Evolutionary conservation across 2,329 filamentous ascomycete species (phyloP).

Genomic region (Colletotrichum sp.): DNA sequence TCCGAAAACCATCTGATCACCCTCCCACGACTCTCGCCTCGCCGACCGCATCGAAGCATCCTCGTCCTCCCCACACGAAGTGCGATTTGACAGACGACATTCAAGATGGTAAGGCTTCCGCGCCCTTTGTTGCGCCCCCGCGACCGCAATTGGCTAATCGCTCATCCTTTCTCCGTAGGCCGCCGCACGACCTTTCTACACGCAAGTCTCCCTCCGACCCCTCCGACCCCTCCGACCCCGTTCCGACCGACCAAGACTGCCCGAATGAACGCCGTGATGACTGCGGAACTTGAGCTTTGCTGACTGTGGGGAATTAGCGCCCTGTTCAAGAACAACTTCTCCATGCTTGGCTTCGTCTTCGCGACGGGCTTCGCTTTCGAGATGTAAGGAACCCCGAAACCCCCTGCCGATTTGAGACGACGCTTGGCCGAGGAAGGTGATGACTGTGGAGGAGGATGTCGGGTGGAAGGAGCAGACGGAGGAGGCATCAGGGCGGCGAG

Average conservation of each 20-base stretch:
- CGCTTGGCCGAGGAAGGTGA: not conserved
- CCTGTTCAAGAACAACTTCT: conserved; percentile 84
- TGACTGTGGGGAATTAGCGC: conserved; percentile 56
- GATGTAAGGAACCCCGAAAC: conserved; percentile 67
- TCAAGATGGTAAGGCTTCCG: conserved; percentile 40
- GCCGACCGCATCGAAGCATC: conserved; percentile 16
- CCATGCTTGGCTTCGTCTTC: conserved; percentile 89
- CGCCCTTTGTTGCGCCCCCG: not conserved
- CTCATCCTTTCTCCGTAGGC: conserved; percentile 35
- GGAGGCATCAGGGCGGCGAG: not conserved
- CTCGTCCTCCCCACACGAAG: conserved; percentile 4
- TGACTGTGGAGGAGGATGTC: not conserved
- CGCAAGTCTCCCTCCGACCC: conserved; percentile 35
- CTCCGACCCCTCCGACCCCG: not conserved
- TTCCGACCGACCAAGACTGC: not conserved
- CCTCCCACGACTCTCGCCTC: conserved; percentile 1
- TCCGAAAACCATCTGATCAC: conserved; percentile 7
- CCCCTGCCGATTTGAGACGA: not conserved
- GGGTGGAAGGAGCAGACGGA: not conserved
- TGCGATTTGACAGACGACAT: conserved; percentile 7
- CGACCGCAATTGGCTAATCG: conserved; percentile 35
- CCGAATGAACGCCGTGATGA: not conserved
- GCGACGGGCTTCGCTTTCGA: conserved; percentile 87
- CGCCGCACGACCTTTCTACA: conserved; percentile 40
- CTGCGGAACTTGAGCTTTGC: not conserved